Conservation (phyloP, 2,329 filamentous ascomycete genomes). For the Pseudocercospora pini-densiflorae region DNA sequence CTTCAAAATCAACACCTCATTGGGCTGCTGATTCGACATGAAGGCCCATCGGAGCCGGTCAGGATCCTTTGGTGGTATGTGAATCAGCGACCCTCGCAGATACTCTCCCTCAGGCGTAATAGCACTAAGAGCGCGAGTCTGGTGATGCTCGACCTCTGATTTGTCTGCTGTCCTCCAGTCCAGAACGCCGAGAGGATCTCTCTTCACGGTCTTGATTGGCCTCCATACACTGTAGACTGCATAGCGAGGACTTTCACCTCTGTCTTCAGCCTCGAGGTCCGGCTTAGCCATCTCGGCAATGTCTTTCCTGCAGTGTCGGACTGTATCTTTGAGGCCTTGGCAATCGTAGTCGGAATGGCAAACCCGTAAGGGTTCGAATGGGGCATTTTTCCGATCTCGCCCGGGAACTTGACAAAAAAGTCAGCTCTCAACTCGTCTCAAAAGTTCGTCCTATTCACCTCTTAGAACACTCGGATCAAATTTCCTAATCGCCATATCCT, state of each 20-base stretch:
- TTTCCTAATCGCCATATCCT: conserved; percentile 1
- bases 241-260: conserved; percentile 11
- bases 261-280: conserved; percentile 7
- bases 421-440: neutral
- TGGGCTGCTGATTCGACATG: conserved; percentile 9
- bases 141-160: neutral
- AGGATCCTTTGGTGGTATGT: conserved; percentile 5
- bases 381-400: neutral
- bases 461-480: neutral
- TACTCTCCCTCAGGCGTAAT: neutral
- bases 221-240: conserved; percentile 11
- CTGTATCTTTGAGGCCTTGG: conserved; percentile 7
- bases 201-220: conserved; percentile 9
- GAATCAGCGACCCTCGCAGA: neutral
- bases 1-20: conserved; percentile 13
- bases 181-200: conserved; percentile 15
- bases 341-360: conserved; percentile 8
- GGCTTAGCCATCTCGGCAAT: conserved; percentile 4
- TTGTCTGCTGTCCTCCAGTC: conserved; percentile 15
- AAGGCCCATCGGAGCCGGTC: neutral
- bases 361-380: neutral
- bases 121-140: neutral
- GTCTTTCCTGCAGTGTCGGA: conserved; percentile 3
- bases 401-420: neutral
- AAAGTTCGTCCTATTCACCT: neutral